Evolutionary conservation across 495 filamentous ascomycete species (phyloP), one percentile per base, ranked within the genome.

Genomic region (Aspergillus avenaceus): DNA sequence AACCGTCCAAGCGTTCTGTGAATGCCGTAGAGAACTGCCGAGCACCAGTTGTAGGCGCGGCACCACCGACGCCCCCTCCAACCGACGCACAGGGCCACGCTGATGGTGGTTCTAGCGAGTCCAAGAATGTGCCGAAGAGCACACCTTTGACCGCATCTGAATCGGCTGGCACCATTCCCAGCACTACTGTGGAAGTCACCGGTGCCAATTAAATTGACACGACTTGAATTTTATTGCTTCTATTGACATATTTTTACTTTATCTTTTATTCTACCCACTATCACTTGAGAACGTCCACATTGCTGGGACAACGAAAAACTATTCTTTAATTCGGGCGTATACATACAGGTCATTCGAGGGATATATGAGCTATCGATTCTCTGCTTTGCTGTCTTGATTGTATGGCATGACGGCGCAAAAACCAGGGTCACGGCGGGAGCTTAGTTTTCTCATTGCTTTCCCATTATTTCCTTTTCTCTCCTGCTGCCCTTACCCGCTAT

Each of bases 21-120:
- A 60, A 64, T 19, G 58, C 54, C 13, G 43, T 65, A 22, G 66
- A 70, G n/a, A 61, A 47, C 40, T 45, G 60, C 13, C 60, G 64
- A 42, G 62, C 52, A 3, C 58, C 62, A 26, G 60, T 71, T 38
- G 59, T 64, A 16, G 72, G 66, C 19, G 66, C 64, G 5, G 70
- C 71, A 1, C 72, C 72, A 4, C 71, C 71, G 8, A 76, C 72
- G 4, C 72, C 72, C 22, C 72, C 72, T 23, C 71, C 71, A 5
- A 76, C 59, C 8, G 72, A 76, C 48, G 66, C 55, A 28, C 66
- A 70, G 42, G 58, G 48, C 49, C 53, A 63, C 36, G 56, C 63
- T 27, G 64, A 72, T 25, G 60, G n/a, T n/a, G n/a, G 48, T 27
- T 55, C 62, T 23, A 48, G 61, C 3, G 66, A 67, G 45, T 52